Conservation (phyloP, 2,329 filamentous ascomycete genomes). For the Penicillium oxalicum region DNA sequence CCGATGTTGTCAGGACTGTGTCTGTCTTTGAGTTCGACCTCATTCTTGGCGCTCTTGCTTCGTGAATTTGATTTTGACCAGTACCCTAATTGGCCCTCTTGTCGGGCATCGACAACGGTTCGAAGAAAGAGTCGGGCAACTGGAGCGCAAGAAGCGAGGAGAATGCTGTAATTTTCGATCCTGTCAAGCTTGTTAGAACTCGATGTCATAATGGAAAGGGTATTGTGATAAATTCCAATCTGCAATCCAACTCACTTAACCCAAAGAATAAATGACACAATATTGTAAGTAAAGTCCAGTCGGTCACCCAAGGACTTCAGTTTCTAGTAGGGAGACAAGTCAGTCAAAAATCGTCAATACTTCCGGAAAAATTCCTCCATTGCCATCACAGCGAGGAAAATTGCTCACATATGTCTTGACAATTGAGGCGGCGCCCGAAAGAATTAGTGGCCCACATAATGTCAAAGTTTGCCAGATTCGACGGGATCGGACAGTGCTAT, state of each 20-base stretch:
- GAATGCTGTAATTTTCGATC: conserved; percentile 35
- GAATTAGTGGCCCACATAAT: conserved; percentile 29
- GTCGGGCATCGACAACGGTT: conserved; percentile 23
- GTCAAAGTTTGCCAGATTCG: conserved; percentile 34
- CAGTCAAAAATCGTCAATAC: neutral
- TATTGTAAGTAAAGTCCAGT: conserved; percentile 34
- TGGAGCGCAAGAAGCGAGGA: conserved; percentile 32
- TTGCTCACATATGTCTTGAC: conserved; percentile 31
- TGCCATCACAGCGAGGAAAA: too few species aligned
- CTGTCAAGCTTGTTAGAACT: conserved; percentile 8
- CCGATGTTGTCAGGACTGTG: neutral
- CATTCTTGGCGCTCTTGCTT: conserved; percentile 8
- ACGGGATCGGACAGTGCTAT: conserved; percentile 24
- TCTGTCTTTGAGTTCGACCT: conserved; percentile 15
- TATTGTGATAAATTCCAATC: too few species aligned
- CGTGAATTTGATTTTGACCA: conserved; percentile 18
- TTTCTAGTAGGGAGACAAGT: conserved; percentile 16
- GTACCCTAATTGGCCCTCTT: conserved; percentile 19
- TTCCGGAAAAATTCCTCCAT: too few species aligned
- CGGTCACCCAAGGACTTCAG: conserved; percentile 31
- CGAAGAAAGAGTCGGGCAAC: conserved; percentile 31
- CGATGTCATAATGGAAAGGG: neutral
- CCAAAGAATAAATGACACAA: conserved; percentile 32
- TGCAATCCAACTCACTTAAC: conserved; percentile 27
- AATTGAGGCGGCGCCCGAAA: conserved; percentile 33